Evolutionary conservation across 2,329 filamentous ascomycete genomes (phyloP).

Genomic region (Diplodia seriata): DNA sequence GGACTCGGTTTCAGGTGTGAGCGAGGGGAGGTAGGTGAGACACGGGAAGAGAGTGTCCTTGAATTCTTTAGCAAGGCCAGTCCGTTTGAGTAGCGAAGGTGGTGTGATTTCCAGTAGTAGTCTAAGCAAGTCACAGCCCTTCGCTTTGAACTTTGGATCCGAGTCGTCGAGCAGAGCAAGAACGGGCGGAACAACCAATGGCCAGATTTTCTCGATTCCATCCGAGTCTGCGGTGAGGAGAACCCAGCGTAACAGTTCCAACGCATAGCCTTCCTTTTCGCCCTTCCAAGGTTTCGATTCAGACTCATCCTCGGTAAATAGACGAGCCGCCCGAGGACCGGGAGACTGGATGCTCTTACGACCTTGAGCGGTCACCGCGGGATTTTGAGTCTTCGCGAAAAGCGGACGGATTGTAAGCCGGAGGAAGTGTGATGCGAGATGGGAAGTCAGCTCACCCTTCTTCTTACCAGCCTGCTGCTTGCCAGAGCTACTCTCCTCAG

Average conservation of each 20-base stretch:
- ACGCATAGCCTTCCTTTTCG: constrained; percentile 54
- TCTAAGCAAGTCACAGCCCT: constrained; percentile 63
- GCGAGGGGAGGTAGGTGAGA: constrained; percentile 75
- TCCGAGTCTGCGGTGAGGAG: constrained; percentile 59
- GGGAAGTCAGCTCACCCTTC: constrained; percentile 58
- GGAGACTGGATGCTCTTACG: constrained; percentile 57
- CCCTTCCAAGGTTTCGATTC: constrained; percentile 68
- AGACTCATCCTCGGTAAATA: constrained; percentile 50
- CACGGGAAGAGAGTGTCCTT: constrained; percentile 73
- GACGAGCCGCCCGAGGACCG: constrained; percentile 42
- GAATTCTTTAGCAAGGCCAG: constrained; percentile 72
- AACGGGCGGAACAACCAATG: constrained; percentile 71
- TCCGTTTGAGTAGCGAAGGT: constrained; percentile 61
- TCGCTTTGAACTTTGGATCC: constrained; percentile 59
- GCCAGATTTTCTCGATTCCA: constrained; percentile 66
- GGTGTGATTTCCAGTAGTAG: constrained; percentile 64
- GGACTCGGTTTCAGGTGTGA: constrained; percentile 78
- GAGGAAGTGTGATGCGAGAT: constrained; percentile 64
- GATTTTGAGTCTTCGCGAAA: constrained; percentile 55
- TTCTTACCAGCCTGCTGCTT: constrained; percentile 35
- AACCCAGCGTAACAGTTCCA: constrained; percentile 68
- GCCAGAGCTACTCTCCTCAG: constrained; percentile 37
- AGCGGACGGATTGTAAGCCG: constrained; percentile 69
- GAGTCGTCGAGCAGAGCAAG: constrained; percentile 72
- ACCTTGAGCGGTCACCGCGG: constrained; percentile 61